phyloP scores from a whole-genome alignment of 176 grass and related monocot genomes.

The Stipa capillata region DNA sequence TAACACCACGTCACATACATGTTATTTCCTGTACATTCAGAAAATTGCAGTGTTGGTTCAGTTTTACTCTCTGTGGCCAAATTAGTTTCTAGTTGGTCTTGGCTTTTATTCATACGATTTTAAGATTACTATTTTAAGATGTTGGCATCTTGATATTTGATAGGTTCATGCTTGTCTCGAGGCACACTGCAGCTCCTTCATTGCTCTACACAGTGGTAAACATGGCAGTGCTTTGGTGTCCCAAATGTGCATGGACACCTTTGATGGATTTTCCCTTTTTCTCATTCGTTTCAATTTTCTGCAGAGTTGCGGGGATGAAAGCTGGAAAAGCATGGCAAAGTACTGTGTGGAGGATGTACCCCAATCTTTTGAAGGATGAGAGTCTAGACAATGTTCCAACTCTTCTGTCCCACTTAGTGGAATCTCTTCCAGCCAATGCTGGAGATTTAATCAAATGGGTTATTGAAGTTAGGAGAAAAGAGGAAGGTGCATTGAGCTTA shows the following conservation, averaged over 20 bases:
- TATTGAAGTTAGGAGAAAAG: conserved; percentile 79
- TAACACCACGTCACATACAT: neutral
- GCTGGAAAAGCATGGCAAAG: conserved; percentile 59
- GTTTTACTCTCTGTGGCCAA: neutral
- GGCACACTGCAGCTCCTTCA: conserved; percentile 35
- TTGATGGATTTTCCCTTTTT: neutral
- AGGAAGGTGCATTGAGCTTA: conserved; percentile 50
- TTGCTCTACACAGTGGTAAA: conserved; percentile 80
- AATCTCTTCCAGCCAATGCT: conserved; percentile 58
- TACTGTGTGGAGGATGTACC: conserved; percentile 62
- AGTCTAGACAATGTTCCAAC: conserved; percentile 26
- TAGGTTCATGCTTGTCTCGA: conserved; percentile 92
- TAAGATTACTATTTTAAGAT: conserved; percentile 2
- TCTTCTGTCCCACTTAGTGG: conserved; percentile 45
- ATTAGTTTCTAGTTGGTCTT: neutral
- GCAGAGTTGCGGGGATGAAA: conserved; percentile 69
- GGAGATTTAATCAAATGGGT: conserved; percentile 83
- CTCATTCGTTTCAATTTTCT: neutral
- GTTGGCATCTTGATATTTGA: neutral
- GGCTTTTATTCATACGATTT: neutral
- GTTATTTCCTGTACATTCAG: neutral
- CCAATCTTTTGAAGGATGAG: conserved; percentile 54
- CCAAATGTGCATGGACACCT: neutral
- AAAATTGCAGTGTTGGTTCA: neutral
- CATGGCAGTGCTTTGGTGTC: neutral